Evolutionary conservation across 2,329 filamentous ascomycete species (phyloP).

Genomic region (Cercospora sp.): DNA sequence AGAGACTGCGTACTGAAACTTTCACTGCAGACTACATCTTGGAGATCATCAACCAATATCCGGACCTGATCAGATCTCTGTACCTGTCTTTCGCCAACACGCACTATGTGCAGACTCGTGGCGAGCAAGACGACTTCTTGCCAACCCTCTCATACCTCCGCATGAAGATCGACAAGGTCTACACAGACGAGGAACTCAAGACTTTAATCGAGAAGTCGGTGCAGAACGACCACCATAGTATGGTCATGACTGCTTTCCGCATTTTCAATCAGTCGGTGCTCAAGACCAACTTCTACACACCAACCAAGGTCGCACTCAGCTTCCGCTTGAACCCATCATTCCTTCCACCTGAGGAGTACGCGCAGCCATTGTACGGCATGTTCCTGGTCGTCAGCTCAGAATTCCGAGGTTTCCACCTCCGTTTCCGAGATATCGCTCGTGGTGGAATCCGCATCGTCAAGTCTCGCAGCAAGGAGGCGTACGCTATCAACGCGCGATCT

Average conservation of each 20-base stretch:
- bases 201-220: slow-evolving; percentile 77
- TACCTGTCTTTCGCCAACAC: slow-evolving; percentile 90
- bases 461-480: slow-evolving; percentile 92
- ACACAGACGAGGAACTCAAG: slow-evolving; percentile 72
- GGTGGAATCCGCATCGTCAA: slow-evolving; percentile 99
- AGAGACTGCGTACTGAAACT: slow-evolving; percentile 88
- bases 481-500: slow-evolving; percentile 91
- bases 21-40: slow-evolving; percentile 98
- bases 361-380: slow-evolving; percentile 93
- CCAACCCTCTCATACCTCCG: slow-evolving; percentile 68
- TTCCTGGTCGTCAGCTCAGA: slow-evolving; percentile 97
- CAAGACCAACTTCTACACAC: slow-evolving; percentile 98
- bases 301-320: slow-evolving; percentile 95
- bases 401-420: slow-evolving; percentile 93
- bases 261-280: slow-evolving; percentile 91
- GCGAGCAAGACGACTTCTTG: slow-evolving; percentile 67
- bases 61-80: slow-evolving; percentile 78
- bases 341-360: slow-evolving; percentile 87
- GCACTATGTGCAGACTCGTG: slow-evolving; percentile 71
- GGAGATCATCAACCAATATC: slow-evolving; percentile 92
- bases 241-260: slow-evolving; percentile 96
- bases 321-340: slow-evolving; percentile 91
- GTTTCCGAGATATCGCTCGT: slow-evolving; percentile 94
- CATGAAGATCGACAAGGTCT: slow-evolving; percentile 68
- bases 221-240: slow-evolving; percentile 90